Base-by-base conservation (phyloP, 2,329 filamentous ascomycete species). In the Trichoderma sp. region DNA sequence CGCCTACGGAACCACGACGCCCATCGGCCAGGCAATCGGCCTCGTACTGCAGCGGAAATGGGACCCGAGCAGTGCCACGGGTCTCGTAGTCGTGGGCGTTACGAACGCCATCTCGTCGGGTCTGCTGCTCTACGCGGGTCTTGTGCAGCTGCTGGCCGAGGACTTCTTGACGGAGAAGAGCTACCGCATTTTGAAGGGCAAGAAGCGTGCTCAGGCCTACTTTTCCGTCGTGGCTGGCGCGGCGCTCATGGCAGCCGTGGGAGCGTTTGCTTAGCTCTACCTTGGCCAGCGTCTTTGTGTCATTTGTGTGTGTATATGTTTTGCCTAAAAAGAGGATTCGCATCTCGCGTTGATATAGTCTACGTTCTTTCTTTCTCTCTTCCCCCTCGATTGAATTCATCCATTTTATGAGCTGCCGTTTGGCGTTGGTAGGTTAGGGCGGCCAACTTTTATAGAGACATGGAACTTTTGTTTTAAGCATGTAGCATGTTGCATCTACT, bases 71-170 rank as follows among this genome's bases (percentile, higher is more conserved):
- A 94, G 93, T 79, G 89, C 94, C 81, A 90, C 91, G 0, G 94
- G 95, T 0, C 84, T 97, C 65, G 85, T 97, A 31, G 93, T 96
- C 85, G 94, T 97, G 6, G 95, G 95, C 8, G 91, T 95, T 81
- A 97, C 96, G 89, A 97, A 97, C 80, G 94, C 94, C 53, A 93
- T 97, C 69, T 95, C 93, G 11, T 92, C 93, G 68, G 95, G 95
- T 0, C 86, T 97, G 68, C 84, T 97, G 33, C 86, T 97, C 4
- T 97, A 96, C 81, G 94, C 95, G 0, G 94, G 94, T 0, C 85
- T 97, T 60, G 95, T 97, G 4, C 94, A 97, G 84, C 87, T 97
- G 24, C 87, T 97, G 64, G 93, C 94, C 0, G 94, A 97, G 83
- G 95, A 97, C 80, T 97, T 97, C 79, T 81, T 95, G 76, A 91